phyloP scores from a whole-genome alignment of 2,329 filamentous ascomycete genomes.

The Immersiporthe knoxdaviesiana region DNA sequence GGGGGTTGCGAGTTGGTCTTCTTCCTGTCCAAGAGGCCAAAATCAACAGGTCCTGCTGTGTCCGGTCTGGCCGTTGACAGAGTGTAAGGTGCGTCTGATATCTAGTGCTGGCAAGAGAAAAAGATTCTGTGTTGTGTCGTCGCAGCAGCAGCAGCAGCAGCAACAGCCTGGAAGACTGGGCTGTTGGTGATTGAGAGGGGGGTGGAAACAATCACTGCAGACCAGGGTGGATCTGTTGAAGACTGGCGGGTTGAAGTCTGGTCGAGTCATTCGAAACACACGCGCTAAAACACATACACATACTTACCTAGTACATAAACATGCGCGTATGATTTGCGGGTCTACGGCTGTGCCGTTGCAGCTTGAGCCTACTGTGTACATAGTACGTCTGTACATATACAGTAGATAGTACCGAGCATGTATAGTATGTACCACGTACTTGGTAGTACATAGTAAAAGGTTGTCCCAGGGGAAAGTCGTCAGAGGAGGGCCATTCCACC shows the following conservation, averaged over 20 bases:
- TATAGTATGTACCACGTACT: neutral
- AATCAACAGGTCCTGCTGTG: slow-evolving; percentile 18
- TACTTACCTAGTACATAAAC: neutral
- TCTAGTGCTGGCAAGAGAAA: no score
- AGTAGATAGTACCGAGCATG: neutral
- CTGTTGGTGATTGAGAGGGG: slow-evolving; percentile 8
- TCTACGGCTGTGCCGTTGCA: slow-evolving; percentile 10
- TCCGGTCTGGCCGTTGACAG: slow-evolving; percentile 5
- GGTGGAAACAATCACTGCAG: slow-evolving; percentile 4
- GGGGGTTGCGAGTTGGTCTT: slow-evolving; percentile 11
- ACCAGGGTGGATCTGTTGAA: slow-evolving; percentile 14
- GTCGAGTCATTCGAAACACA: slow-evolving; percentile 18
- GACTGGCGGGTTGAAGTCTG: slow-evolving; percentile 13
- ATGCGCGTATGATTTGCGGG: slow-evolving; percentile 4
- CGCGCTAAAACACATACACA: slow-evolving; percentile 15
- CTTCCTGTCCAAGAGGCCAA: slow-evolving; percentile 1
- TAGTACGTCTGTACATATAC: no score
- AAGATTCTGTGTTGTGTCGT: neutral
- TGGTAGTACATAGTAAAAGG: neutral
- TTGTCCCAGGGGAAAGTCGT: neutral
- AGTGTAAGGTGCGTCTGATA: neutral
- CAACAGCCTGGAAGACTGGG: slow-evolving; percentile 20
- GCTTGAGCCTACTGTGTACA: no score
- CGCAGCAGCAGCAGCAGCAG: slow-evolving; percentile 9
- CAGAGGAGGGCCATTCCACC: neutral